A percentile compares a stretch with the other conserved stretches of the same genome.
These are phyloP conservation scores for Venturia carpophila DNA, from an alignment of 2,329 filamentous ascomycete species.

Conservation along the genomic window DNA sequence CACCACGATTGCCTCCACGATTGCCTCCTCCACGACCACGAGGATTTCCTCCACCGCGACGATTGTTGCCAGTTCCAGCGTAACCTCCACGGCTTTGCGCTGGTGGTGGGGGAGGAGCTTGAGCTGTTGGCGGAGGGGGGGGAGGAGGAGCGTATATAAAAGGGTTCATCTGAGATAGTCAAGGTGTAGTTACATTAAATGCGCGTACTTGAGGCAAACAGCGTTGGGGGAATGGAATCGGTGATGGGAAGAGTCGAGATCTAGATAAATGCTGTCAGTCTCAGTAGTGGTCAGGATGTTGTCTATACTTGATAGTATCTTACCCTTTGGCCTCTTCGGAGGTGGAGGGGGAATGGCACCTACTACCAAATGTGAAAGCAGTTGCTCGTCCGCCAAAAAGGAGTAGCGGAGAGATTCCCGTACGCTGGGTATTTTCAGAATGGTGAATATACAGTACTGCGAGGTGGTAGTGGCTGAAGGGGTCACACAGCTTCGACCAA, in stretches of 20 bases:
- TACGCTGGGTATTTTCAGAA: neutral
- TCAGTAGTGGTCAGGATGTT: neutral
- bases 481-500: no score
- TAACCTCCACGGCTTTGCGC: neutral
- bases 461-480: no score
- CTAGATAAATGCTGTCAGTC: neutral
- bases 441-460: neutral
- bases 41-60: neutral
- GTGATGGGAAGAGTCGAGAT: neutral
- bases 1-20: constrained; percentile 2
- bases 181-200: constrained; percentile 12
- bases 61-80: neutral
- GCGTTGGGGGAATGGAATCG: neutral
- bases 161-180: constrained; percentile 20
- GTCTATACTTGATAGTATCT: neutral
- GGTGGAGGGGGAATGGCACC: neutral
- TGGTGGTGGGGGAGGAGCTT: constrained; percentile 6
- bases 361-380: neutral
- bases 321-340: neutral
- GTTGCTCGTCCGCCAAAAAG: neutral
- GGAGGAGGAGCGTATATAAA: constrained; percentile 44
- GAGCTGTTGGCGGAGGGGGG: constrained; percentile 30
- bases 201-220: neutral
- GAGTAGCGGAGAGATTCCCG: neutral
- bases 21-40: neutral